Conservation (phyloP, 139 green algal species). For the Deuterostichococcus epilithicus region DNA sequence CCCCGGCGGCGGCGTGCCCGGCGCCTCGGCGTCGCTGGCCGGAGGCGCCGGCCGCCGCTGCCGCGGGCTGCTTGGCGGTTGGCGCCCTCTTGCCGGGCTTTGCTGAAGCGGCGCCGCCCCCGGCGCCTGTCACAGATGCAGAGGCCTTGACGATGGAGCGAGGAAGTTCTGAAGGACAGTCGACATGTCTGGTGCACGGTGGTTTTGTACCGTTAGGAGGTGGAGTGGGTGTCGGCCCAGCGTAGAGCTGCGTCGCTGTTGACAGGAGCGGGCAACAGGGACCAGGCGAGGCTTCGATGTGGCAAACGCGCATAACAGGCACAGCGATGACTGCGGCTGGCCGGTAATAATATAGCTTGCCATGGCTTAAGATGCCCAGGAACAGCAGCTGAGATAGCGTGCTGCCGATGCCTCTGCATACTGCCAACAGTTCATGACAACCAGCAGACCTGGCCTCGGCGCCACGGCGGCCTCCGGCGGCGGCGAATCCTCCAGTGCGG, state of each 20-base stretch:
- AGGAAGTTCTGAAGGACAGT: too few species aligned
- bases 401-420: too few species aligned
- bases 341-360: background rate
- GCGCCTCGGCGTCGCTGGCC: background rate
- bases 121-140: background rate
- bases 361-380: background rate
- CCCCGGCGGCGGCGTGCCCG: background rate
- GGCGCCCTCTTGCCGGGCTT: too few species aligned
- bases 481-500: slow-evolving; percentile 15
- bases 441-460: too few species aligned
- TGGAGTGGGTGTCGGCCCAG: background rate
- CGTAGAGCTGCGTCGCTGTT: background rate
- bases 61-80: too few species aligned
- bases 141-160: too few species aligned
- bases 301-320: background rate
- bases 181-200: too few species aligned
- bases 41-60: background rate
- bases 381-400: too few species aligned
- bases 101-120: background rate
- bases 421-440: too few species aligned
- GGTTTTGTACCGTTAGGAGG: too few species aligned
- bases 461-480: too few species aligned
- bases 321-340: background rate
- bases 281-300: background rate
- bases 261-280: background rate